Percentiles rank a stretch among this genome's conserved stretches.
Conservation (phyloP, 192 early-diverging fungal genomes). For the Coemansia sp. region DNA sequence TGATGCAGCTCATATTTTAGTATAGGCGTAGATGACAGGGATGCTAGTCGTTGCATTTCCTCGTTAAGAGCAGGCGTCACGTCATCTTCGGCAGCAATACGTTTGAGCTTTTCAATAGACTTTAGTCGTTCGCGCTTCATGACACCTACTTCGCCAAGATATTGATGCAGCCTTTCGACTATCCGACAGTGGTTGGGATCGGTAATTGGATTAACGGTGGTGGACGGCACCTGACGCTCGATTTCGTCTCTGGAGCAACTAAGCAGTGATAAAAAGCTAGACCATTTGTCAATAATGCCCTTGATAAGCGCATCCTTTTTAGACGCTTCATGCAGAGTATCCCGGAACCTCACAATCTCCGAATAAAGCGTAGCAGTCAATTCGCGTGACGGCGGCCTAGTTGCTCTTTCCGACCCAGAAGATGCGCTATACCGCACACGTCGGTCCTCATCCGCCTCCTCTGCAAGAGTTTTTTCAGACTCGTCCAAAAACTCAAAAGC, state of each 20-base stretch:
- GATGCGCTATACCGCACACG: slow-evolving; percentile 15
- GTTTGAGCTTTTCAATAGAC: slow-evolving; percentile 67
- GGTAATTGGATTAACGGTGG: slow-evolving; percentile 57
- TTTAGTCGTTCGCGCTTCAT: slow-evolving; percentile 62
- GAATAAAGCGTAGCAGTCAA: slow-evolving; percentile 36
- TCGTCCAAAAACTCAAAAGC: slow-evolving; percentile 64
- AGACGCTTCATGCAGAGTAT: slow-evolving; percentile 67
- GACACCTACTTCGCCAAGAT: slow-evolving; percentile 58
- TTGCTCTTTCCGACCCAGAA: slow-evolving; percentile 9
- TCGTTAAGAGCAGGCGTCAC: slow-evolving; percentile 69
- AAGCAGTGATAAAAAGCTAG: slow-evolving; percentile 39
- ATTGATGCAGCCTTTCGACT: slow-evolving; percentile 60
- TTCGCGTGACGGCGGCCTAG: slow-evolving; percentile 25
- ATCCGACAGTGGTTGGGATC: slow-evolving; percentile 65
- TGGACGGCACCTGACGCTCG: slow-evolving; percentile 61
- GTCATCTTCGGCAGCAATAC: slow-evolving; percentile 72
- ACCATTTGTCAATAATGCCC: slow-evolving; percentile 48
- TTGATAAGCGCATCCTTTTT: slow-evolving; percentile 68
- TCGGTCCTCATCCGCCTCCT: slow-evolving; percentile 44
- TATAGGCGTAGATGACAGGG: slow-evolving; percentile 58
- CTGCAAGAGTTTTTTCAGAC: slow-evolving; percentile 31
- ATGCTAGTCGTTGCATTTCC: slow-evolving; percentile 64
- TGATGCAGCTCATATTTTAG: slow-evolving; percentile 73
- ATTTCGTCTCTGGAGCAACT: slow-evolving; percentile 50
- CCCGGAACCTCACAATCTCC: slow-evolving; percentile 57